Evolutionary conservation across 148 eudicot genomes (phyloP), one percentile per base, ranked within the genome.

Genomic region (Selenicereus undatus): DNA sequence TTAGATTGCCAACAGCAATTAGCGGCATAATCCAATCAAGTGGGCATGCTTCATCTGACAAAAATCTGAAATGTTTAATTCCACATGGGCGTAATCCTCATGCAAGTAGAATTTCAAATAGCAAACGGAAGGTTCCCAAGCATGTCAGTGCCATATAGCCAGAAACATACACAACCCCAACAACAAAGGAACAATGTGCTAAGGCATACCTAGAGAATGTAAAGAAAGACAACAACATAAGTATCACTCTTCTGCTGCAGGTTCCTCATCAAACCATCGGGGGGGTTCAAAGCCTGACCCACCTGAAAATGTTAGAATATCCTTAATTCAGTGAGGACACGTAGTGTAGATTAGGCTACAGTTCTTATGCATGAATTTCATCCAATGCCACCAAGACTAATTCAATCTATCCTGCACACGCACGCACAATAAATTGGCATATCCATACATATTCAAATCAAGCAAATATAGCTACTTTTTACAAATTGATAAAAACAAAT

Each of bases 211-310:
- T 45, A 45, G 3, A 48, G 30, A 74, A n/a, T 24, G 32, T 13
- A 48, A 74, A 74, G 17, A 27, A 66, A n/a, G 76, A 48, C 32
- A 24, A 48, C 39, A 10, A 24, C 4, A n/a, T 22, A 36, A 52
- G 12, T 29, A 75, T 83, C 79, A 71, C 51, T 86, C 82, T 73
- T 78, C 82, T 2, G 74, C 76, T n/a, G 82, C 71, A 14, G 80
- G 78, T 75, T 81, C 82, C 78, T 86, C 88, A 4, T 69, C 86
- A 76, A 83, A 86, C 88, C 88, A 86, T 30, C 84, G 74, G 0
- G 88, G 88, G 79, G 88, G 88, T 78, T 86, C 88, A 81, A 86
- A 86, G 70, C 88, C 88, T 20, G 88, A 83, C 24, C 88, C 88
- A 75, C 88, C 88, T 86, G 82, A 75, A 68, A 43, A 69, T 5